These are phyloP conservation scores for Fusarium guadeloupense DNA, from an alignment of 2,329 filamentous ascomycete genomes.

Conservation along the genomic window DNA sequence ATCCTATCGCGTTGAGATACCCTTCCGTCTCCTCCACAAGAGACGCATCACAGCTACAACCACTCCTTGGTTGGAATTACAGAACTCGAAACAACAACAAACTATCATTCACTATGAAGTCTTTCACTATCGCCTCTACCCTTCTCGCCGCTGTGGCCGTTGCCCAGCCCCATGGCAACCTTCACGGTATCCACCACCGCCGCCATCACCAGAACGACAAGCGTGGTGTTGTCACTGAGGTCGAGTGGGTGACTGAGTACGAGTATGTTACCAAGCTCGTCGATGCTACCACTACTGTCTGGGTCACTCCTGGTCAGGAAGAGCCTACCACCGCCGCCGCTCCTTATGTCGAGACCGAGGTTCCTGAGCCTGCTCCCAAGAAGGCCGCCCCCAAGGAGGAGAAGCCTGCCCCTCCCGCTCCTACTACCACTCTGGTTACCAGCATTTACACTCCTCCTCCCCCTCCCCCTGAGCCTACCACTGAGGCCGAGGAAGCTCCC, in stretches of 20 bases:
- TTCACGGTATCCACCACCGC: constrained; percentile 50
- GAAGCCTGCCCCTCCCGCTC: constrained; percentile 32
- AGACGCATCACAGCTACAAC: constrained; percentile 35
- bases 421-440: constrained; percentile 34
- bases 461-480: constrained; percentile 28
- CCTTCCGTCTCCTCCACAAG: constrained; percentile 26
- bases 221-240: constrained; percentile 57
- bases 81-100: constrained; percentile 32
- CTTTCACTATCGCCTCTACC: constrained; percentile 45
- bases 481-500: background rate
- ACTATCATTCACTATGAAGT: constrained; percentile 52
- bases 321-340: constrained; percentile 39
- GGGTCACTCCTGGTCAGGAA: constrained; percentile 50
- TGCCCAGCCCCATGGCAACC: constrained; percentile 57
- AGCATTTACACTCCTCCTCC: constrained; percentile 36
- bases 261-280: constrained; percentile 58
- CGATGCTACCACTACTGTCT: constrained; percentile 59
- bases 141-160: constrained; percentile 54
- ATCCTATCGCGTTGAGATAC: constrained; percentile 39
- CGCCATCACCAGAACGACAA: constrained; percentile 51
- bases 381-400: constrained; percentile 25
- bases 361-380: constrained; percentile 24
- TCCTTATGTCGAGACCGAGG: constrained; percentile 28
- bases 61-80: constrained; percentile 32
- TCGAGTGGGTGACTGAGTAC: constrained; percentile 61